Evolutionary conservation across 768 basidiomycete genomes (phyloP), one percentile per base, ranked within the genome.

Genomic region (Lactifluus pinguis): DNA sequence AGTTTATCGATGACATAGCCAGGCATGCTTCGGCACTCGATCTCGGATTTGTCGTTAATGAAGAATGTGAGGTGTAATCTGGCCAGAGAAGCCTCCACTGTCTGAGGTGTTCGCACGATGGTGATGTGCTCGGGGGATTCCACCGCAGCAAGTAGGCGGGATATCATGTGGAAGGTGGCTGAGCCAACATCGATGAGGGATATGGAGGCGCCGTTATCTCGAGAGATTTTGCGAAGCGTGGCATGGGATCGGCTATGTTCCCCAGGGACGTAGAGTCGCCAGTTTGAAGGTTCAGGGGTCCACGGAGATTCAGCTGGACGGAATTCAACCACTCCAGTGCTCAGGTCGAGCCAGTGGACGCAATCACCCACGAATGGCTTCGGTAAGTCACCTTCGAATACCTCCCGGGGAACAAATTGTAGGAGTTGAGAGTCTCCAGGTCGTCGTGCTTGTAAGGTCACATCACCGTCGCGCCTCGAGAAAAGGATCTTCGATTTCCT

Each of bases 11-110:
- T 69, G 17, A 76, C 67, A 73, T 77, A 78, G 17, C 69, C 72
- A 14, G 74, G 72, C 47, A 78, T 69, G 47, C 76, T 77, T 6
- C 61, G 69, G 25, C 75, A 80, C 60, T 76, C 74, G 36, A 81
- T 64, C 25, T 71, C 49, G 8, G 19, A 42, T 3, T 17, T 13
- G 0, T 68, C 53, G 29, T 73, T 69, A 30, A 79, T 39, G 41
- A 72, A 73, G 58, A 81, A 81, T 0, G 72, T 69, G 10, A 81
- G 68, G 2, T 70, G 66, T 57, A 75, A 76, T 29, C 78, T 75
- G 21, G 76, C 77, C 6, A 81, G 66, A 32, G 53, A 59, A 39
- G 38, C 38, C 38, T 38, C 38, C 38, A 38, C 38, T 38, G 38
- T 38, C 3, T 38, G 10, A 38, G 38, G 38, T 11, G 6, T 38